Base-by-base conservation (phyloP, 495 filamentous ascomycete genomes). In the Neurospora tetrasperma region DNA sequence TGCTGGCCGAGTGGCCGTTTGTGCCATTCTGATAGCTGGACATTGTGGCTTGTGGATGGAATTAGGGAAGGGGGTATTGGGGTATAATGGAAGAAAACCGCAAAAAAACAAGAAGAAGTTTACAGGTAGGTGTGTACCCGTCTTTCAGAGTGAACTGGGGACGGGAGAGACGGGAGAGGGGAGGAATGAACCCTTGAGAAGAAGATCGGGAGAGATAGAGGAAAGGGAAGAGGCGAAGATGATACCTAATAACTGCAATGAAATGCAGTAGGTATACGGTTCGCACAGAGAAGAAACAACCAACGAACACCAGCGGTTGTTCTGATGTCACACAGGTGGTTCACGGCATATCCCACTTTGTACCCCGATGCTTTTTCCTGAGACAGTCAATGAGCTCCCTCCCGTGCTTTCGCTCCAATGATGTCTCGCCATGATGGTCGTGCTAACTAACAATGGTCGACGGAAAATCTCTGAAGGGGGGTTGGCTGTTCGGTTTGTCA, bases 11-110 rank as follows among this genome's bases (percentile, higher is more conserved):
- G 2, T 31, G 35, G 39, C 69, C 42, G 12, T 73, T 73, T 27
- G 46, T 42, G 23, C 72, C 72, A 20, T 74, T 74, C 12, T 35
- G 54, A 42, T 75, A 73, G 42, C 43, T 70, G 7, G 74, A 69
- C 75, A 77, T 77, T 12, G 73, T 43, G 46, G 18, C 31, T 23
- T 35, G 44, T 59, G 27, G 9, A 12, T 4, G 5, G 42, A 31
- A 18, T 27, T 11, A 14, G 9, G 40, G 2, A 46, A 6, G 44
- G 46, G 5, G 20, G 48, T 16, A 14, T 31, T 9, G 9, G 12
- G 11, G 23, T 62, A 62, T 35, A 18, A 62, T 18, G 54, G 54
- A 62, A 18, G 14, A 6, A 6, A 16, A 16, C 18, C 54, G 18
- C 54, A 62, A 4, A 4, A 35, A 35, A 62, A n/a, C n/a, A n/a